Evolutionary conservation across 129 eudicot genomes (phyloP), one percentile per base, ranked within the genome.

Genomic region (Flaveria ramosissima): DNA sequence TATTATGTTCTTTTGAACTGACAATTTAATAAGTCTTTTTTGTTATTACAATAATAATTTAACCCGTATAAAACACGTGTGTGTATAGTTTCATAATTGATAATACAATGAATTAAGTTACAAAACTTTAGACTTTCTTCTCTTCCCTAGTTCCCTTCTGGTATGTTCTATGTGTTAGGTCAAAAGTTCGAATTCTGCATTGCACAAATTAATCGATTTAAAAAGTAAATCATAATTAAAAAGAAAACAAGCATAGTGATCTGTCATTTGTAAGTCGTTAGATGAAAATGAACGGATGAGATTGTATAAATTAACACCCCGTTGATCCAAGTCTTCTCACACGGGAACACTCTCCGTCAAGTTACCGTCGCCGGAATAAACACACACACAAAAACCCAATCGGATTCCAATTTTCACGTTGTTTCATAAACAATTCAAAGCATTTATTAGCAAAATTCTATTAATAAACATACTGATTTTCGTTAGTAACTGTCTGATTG

Each of bases 251-350:
- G 9, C 23, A 46, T 7, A 64, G 16, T 51, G 48, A 39, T 61
- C 46, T 69, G 82, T 69, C 75, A 68, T 3, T 12, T 1, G 26
- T 14, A 23, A 59, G 45, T 47, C 55, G 57, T 21, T 61, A 1
- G 46, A 75, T 63, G 80, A 65, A 63, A 76, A 76, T 50, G 53
- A 65, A 76, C 65, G 79, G 62, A 46, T 27, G 80, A 76, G 80
- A 76, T 76, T 12, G 30, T 21, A 75, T 46, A 51, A 47, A 62
- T 16, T 7, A 36, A 75, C 46, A 50, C 50, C 43, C 2, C 17
- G 32, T 17, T 55, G 68, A 72, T 55, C 51, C 50, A 4, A 27
- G 42, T 46, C 50, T 75, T 19, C 59, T n/a, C 64, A 10, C 50
- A 46, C 46, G 42, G 42, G 8, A 41, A 61, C 64, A 53, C 51